phyloP scores from a whole-genome alignment of 2,329 filamentous ascomycete species.

The Sphaceloma murrayae region DNA sequence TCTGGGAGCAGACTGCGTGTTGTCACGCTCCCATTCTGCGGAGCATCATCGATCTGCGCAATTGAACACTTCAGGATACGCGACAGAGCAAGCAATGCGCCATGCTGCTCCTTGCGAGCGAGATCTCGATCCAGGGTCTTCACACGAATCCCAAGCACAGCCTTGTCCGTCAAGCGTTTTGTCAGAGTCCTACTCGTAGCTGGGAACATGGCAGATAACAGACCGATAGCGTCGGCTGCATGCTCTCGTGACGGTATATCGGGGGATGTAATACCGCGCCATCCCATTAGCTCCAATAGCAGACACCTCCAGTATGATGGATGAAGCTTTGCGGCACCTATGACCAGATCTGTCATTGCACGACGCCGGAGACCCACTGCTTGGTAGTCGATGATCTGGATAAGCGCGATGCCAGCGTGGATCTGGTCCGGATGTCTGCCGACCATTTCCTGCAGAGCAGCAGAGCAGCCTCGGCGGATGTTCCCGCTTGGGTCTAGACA shows the following conservation, averaged over 20 bases:
- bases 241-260: conserved; percentile 64
- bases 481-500: conserved; percentile 87
- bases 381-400: conserved; percentile 89
- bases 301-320: conserved; percentile 57
- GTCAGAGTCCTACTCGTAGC: neutral
- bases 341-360: conserved; percentile 68
- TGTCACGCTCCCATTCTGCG: no score
- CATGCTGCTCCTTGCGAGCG: conserved; percentile 3
- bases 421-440: conserved; percentile 85
- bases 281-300: conserved; percentile 61
- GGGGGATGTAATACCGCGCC: conserved; percentile 77
- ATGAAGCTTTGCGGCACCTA: conserved; percentile 57
- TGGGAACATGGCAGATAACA: conserved; percentile 5
- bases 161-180: conserved; percentile 1
- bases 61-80: neutral
- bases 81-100: neutral
- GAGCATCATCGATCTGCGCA: no score
- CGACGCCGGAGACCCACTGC: conserved; percentile 77
- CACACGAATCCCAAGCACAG: neutral
- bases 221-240: conserved; percentile 58
- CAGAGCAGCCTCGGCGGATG: conserved; percentile 83
- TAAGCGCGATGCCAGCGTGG: conserved; percentile 68
- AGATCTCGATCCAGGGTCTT: neutral
- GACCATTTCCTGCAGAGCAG: conserved; percentile 86
- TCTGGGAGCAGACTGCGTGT: no score